phyloP scores from a whole-genome alignment of 2,329 filamentous ascomycete genomes.

The Aspergillus tanneri region DNA sequence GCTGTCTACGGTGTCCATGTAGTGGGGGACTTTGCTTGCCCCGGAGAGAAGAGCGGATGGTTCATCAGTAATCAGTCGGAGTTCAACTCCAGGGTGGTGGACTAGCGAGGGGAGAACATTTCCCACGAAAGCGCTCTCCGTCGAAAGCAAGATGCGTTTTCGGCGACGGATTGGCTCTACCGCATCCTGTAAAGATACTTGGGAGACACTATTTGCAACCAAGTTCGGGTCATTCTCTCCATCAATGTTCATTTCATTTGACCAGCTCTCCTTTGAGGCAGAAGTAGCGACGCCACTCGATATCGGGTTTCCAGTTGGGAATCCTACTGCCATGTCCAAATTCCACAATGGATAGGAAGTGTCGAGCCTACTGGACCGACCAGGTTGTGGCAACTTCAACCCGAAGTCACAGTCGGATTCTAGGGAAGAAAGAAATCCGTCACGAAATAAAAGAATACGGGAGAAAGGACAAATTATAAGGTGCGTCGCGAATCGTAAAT shows the following conservation, averaged over 20 bases:
- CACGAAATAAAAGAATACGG: too few species aligned
- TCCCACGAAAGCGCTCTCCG: constrained; percentile 42
- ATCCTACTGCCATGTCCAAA: constrained; percentile 17
- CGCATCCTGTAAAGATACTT: not conserved
- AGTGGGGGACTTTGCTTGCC: constrained; percentile 40
- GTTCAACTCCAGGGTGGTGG: constrained; percentile 40
- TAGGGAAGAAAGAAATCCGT: too few species aligned
- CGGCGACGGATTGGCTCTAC: constrained; percentile 10
- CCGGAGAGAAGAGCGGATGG: constrained; percentile 37
- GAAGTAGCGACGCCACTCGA: constrained; percentile 6
- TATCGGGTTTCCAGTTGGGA: constrained; percentile 3
- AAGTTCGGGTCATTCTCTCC: constrained; percentile 18
- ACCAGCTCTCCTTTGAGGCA: constrained; percentile 15
- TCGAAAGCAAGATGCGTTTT: constrained; percentile 26
- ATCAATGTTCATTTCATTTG: constrained; percentile 31
- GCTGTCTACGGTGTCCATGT: constrained; percentile 42
- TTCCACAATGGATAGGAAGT: not conserved
- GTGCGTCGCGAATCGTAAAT: too few species aligned
- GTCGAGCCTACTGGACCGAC: not conserved
- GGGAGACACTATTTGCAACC: constrained; percentile 11
- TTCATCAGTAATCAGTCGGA: constrained; percentile 45
- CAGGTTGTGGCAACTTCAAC: not conserved
- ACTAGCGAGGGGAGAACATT: constrained; percentile 40
- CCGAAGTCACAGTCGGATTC: too few species aligned
- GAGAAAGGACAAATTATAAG: too few species aligned